These are phyloP conservation scores for Vaccinium vitisidaea DNA, from an alignment of 148 eudicot species.

Conservation along the genomic window DNA sequence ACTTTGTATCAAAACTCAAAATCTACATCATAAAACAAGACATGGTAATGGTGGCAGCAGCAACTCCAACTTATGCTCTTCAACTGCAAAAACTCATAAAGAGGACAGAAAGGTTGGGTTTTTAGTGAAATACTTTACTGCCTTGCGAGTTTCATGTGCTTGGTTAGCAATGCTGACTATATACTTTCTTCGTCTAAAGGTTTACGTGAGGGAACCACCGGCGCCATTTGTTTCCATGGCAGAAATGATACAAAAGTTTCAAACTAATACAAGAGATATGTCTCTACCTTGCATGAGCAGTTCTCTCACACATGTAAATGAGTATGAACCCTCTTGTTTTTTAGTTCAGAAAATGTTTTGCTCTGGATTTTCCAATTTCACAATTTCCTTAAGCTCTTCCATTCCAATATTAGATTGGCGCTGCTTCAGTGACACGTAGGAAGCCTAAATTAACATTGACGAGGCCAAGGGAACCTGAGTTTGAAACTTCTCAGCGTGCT, in stretches of 20 bases:
- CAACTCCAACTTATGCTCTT: conserved; percentile 32
- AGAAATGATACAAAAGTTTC: conserved; percentile 86
- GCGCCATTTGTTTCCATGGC: conserved; percentile 87
- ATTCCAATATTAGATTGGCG: conserved; percentile 34
- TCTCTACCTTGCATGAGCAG: conserved; percentile 33
- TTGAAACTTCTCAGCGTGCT: conserved; percentile 76
- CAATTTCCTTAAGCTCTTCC: conserved; percentile 2
- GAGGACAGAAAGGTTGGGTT: conserved; percentile 66
- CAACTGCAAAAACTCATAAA: conserved; percentile 46
- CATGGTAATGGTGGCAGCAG: conserved; percentile 26
- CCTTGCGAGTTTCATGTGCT: neutral
- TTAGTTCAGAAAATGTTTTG: neutral
- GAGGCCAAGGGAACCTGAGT: conserved; percentile 87
- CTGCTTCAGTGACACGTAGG: conserved; percentile 34
- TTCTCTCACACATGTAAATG: conserved; percentile 17
- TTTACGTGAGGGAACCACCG: conserved; percentile 70
- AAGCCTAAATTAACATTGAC: conserved; percentile 68
- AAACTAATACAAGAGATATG: conserved; percentile 68
- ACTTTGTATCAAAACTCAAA: conserved; percentile 61
- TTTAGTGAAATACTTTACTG: neutral
- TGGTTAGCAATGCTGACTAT: conserved; percentile 12
- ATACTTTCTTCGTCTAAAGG: conserved; percentile 23
- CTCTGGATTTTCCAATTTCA: neutral
- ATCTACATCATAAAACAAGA: conserved; percentile 70
- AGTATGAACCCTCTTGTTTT: conserved; percentile 1